Conservation (phyloP, 1,139 yeast genomes). For the Zygosaccharomyces pseudobailii region DNA sequence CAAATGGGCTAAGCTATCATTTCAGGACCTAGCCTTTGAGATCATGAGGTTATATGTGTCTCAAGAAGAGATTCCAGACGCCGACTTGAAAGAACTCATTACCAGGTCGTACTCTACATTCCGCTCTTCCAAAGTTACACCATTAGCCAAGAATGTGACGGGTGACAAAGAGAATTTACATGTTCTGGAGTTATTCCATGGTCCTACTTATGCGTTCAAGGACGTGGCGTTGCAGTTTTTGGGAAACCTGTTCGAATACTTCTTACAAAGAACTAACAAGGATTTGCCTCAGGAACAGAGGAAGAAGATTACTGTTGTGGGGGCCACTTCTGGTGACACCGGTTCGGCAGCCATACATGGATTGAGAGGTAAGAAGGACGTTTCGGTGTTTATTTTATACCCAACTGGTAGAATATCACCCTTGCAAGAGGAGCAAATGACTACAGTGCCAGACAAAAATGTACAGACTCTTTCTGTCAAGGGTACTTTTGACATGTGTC, state of each 20-base stretch:
- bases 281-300: conserved; percentile 56
- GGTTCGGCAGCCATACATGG: conserved; percentile 99
- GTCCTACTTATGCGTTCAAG: conserved; percentile 98
- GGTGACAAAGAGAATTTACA: conserved; percentile 57
- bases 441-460: conserved; percentile 89
- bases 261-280: conserved; percentile 70
- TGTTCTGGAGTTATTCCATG: conserved; percentile 90
- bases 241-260: conserved; percentile 92
- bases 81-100: conserved; percentile 60
- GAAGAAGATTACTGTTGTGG: conserved; percentile 89
- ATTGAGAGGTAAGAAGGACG: conserved; percentile 91
- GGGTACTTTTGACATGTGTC: conserved; percentile 98
- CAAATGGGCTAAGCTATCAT: conserved; percentile 69
- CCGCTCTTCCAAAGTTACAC: conserved; percentile 82
- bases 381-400: conserved; percentile 88
- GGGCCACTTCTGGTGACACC: conserved; percentile 98
- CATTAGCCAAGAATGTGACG: conserved; percentile 56
- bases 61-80: conserved; percentile 62
- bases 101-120: conserved; percentile 80
- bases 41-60: conserved; percentile 77
- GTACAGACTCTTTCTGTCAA: conserved; percentile 92
- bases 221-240: conserved; percentile 98
- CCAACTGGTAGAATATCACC: conserved; percentile 98
- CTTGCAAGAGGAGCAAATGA: conserved; percentile 97
- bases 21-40: conserved; percentile 81